Base-by-base conservation (phyloP, 208 protist species). In the Wallacemonas collosoma region DNA sequence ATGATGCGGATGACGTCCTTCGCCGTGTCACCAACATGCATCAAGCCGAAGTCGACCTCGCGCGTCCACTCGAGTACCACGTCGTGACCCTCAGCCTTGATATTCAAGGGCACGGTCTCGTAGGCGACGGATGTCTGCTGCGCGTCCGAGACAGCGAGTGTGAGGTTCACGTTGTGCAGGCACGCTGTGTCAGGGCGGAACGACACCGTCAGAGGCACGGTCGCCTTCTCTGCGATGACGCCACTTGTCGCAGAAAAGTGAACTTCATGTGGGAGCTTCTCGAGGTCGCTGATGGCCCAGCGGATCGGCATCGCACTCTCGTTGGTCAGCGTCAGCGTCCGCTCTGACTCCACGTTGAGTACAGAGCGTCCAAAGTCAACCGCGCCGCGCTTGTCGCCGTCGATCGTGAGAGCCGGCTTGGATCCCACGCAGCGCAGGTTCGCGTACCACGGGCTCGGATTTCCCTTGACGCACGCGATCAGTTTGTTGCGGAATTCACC, bases 1-100 rank as follows among this genome's bases (percentile, higher is more conserved):
- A 93, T 75, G 36, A 98, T 79, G 43, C 89, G 86, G 53, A 97
- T 73, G 36, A 54, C 72, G 77, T 93, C 91, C 66, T 75, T 86
- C 51, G 68, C 79, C 38, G 83, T 87, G 44, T 99, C 95, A 9
- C 93, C 92, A 2, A 98, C 93, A 69, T 94, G 87, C 79, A 96
- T 87, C 15, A 93, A 72, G 39, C 93, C 93, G 55, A 98, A 97
- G 75, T 98, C 89, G 51, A 98, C 75, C 63, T 93, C 87, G 6
- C 86, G 71, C 36, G 95, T 95, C 84, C 94, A 97, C 72, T 95
- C 93, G 7, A 98, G 70, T 53, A 98, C 87, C 0, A 98, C 88
- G 74, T 97, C 91, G 76, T 97, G 96, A 9, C 91, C 91, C 72
- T 98, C 96, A 48, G 94, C 97, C 69, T 93, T 90, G 11, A 98